Percentiles rank a stretch among this genome's conserved stretches.
These are phyloP conservation scores for Arachis hypogaea DNA, from an alignment of 306 rosid genomes.

Conservation along the genomic window DNA sequence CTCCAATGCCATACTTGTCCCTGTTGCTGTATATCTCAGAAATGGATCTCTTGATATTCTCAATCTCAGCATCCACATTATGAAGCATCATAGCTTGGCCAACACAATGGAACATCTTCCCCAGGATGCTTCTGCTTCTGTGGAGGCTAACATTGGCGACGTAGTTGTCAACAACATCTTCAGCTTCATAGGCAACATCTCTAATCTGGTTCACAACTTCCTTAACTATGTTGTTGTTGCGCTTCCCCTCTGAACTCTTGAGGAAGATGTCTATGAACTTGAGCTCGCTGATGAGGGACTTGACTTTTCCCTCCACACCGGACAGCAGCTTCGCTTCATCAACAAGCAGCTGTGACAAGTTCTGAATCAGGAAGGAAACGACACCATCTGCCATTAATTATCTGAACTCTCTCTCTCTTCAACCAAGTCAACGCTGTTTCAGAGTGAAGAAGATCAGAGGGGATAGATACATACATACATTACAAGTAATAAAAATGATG, in stretches of 20 bases:
- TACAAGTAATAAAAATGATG: too few species aligned
- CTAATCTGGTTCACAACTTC: constrained; percentile 25
- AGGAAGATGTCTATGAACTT: constrained; percentile 5
- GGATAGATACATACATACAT: too few species aligned
- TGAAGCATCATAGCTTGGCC: background rate
- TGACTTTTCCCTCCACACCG: constrained; percentile 5
- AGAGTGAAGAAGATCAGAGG: too few species aligned
- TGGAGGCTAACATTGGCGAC: background rate
- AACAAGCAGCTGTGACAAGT: constrained; percentile 12
- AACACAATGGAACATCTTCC: background rate
- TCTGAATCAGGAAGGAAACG: constrained; percentile 9
- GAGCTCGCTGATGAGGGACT: background rate
- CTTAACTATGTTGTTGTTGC: background rate
- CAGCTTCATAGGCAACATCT: constrained; percentile 21
- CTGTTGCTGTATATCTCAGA: background rate
- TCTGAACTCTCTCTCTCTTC: too few species aligned
- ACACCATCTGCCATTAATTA: constrained; percentile 31
- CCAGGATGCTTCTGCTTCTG: background rate
- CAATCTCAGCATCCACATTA: background rate
- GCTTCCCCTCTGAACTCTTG: constrained; percentile 14
- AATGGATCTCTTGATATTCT: background rate
- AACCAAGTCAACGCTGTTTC: too few species aligned
- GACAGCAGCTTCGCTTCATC: background rate
- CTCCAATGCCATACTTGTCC: background rate
- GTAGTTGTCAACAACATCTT: constrained; percentile 32